Conservation (phyloP, 768 basidiomycete species). For the Lyophyllum semitale region DNA sequence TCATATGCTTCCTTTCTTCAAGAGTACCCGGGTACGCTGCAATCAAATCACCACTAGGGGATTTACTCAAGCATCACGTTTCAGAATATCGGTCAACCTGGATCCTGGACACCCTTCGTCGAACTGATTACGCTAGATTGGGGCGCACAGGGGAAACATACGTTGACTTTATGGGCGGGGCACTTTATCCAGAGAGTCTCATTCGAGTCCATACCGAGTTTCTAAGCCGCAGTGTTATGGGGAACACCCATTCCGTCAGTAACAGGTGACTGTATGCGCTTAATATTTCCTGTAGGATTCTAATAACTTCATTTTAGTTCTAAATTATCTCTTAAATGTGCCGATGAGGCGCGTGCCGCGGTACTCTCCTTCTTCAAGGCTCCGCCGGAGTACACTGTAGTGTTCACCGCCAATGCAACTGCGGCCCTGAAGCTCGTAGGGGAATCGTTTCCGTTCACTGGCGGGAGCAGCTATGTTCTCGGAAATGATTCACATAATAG, state of each 20-base stretch:
- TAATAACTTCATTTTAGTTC: conserved; percentile 48
- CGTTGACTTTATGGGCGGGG: conserved; percentile 86
- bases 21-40: conserved; percentile 36
- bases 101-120: conserved; percentile 69
- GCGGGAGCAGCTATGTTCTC: conserved; percentile 63
- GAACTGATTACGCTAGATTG: conserved; percentile 61
- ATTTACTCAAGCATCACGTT: neutral
- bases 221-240: conserved; percentile 65
- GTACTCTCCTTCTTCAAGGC: conserved; percentile 80
- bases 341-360: conserved; percentile 68
- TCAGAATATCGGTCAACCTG: conserved; percentile 67
- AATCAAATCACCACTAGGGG: neutral
- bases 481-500: conserved; percentile 83
- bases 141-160: conserved; percentile 71
- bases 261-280: conserved; percentile 61
- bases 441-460: conserved; percentile 73
- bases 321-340: conserved; percentile 63
- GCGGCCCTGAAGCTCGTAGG: conserved; percentile 81
- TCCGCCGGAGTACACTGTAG: conserved; percentile 73
- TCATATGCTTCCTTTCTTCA: conserved; percentile 53
- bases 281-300: neutral
- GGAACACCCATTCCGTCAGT: conserved; percentile 85
- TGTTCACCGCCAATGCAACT: conserved; percentile 82
- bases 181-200: conserved; percentile 78
- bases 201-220: conserved; percentile 72